Conservation (phyloP, 2,329 filamentous ascomycete species). For the Cercospora canescens region DNA sequence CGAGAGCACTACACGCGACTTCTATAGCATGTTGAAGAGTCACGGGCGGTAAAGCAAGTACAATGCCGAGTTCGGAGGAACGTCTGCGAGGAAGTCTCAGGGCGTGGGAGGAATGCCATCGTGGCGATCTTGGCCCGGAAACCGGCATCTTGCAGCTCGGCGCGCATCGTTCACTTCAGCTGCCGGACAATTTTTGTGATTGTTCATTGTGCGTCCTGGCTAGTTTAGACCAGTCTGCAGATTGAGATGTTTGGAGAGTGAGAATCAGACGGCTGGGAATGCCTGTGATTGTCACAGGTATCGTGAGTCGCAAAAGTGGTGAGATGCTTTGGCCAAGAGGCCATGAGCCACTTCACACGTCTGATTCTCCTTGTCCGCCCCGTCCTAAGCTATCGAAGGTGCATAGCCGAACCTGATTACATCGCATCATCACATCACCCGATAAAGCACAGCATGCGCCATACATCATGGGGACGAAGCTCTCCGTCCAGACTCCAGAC, state of each 20-base stretch:
- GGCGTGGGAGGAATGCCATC: conserved; percentile 6
- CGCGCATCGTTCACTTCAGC: neutral
- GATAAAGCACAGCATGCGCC: neutral
- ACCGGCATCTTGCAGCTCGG: neutral
- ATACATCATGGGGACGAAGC: neutral
- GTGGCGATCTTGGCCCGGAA: neutral
- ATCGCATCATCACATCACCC: neutral
- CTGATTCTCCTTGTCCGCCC: neutral
- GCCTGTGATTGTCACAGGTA: neutral
- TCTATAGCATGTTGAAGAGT: neutral
- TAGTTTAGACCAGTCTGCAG: too few relatives aligned
- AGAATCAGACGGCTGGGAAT: neutral
- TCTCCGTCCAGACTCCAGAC: neutral
- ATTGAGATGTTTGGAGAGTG: neutral
- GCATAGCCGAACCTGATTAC: neutral
- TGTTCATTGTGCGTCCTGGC: too few relatives aligned
- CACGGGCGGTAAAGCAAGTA: neutral
- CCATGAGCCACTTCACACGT: neutral
- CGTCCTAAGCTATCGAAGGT: too few relatives aligned
- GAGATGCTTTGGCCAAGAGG: neutral
- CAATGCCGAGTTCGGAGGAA: conserved; percentile 2
- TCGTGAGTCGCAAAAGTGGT: neutral
- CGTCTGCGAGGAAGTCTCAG: conserved; percentile 1
- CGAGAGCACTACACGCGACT: neutral
- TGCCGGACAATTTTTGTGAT: neutral